A percentile compares a stretch with the other conserved stretches of the same genome.
Conservation (phyloP, 352 stramenopile genomes). For the Achlya hypogyna region DNA sequence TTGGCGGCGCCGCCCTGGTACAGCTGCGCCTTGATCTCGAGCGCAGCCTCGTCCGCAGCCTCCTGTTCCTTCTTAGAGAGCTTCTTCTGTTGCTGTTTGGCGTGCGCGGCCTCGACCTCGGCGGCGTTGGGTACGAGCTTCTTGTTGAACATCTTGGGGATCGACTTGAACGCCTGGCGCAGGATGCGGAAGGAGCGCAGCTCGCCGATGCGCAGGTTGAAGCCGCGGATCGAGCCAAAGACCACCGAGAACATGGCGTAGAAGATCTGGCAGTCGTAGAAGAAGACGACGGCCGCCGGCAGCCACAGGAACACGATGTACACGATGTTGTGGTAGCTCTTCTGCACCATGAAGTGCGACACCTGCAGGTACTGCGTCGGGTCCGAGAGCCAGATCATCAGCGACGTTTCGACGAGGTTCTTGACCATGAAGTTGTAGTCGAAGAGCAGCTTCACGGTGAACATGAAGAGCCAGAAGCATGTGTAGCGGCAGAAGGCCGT, state of each 20-base stretch:
- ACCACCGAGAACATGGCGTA: slow-evolving; percentile 73
- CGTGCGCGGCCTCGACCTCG: slow-evolving; percentile 23
- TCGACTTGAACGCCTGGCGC: slow-evolving; percentile 77
- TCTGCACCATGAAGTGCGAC: slow-evolving; percentile 76
- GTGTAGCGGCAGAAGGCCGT: slow-evolving; percentile 61
- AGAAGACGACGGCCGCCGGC: slow-evolving; percentile 71
- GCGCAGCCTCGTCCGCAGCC: slow-evolving; percentile 45
- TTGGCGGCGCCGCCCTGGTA: slow-evolving; percentile 30
- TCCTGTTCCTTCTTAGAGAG: slow-evolving; percentile 38
- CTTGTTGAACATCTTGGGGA: slow-evolving; percentile 81
- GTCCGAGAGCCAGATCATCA: slow-evolving; percentile 80
- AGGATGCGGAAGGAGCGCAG: slow-evolving; percentile 77
- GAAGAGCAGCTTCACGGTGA: slow-evolving; percentile 66
- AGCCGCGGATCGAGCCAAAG: slow-evolving; percentile 70
- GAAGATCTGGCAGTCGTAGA: slow-evolving; percentile 84
- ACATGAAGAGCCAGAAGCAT: slow-evolving; percentile 76
- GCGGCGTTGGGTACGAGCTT: slow-evolving; percentile 68
- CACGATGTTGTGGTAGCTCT: slow-evolving; percentile 76
- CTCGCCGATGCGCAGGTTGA: slow-evolving; percentile 80
- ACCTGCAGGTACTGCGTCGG: slow-evolving; percentile 61
- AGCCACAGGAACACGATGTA: slow-evolving; percentile 81
- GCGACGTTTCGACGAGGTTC: slow-evolving; percentile 66
- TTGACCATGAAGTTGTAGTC: slow-evolving; percentile 85
- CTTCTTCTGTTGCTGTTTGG: slow-evolving; percentile 64
- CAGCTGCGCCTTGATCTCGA: slow-evolving; percentile 78